A percentile compares a stretch with the other conserved stretches of the same genome.
phyloP scores from a whole-genome alignment of 106 monocot genomes.

The Dendrobium catenatum region DNA sequence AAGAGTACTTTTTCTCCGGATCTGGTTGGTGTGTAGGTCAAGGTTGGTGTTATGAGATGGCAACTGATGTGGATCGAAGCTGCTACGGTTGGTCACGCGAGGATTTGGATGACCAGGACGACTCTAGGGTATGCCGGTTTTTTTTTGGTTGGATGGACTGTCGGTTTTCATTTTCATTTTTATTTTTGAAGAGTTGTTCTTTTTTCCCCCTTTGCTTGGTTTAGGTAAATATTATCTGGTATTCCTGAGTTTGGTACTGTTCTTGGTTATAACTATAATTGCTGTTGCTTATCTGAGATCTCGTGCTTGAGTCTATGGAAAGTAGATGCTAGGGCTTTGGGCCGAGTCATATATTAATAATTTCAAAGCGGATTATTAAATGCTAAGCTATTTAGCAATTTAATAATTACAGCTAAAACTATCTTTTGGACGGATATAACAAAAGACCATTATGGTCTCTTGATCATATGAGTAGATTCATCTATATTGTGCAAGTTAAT shows the following conservation, averaged over 20 bases:
- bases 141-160: not conserved
- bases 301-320: not conserved
- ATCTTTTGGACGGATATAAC: too few species aligned
- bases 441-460: too few species aligned
- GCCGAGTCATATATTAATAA: too few species aligned
- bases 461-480: too few species aligned
- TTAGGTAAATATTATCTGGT: not conserved
- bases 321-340: too few species aligned
- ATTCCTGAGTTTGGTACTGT: not conserved
- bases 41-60: slow-evolving; percentile 19
- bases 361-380: too few species aligned
- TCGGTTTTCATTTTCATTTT: not conserved
- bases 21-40: not conserved
- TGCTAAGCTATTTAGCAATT: too few species aligned
- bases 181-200: not conserved
- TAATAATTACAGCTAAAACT: too few species aligned
- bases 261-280: not conserved
- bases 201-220: not conserved
- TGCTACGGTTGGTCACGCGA: slow-evolving; percentile 30
- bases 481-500: too few species aligned
- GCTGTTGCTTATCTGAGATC: not conserved
- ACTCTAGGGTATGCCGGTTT: slow-evolving; percentile 24
- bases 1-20: not conserved
- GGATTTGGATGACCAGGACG: slow-evolving; percentile 25
- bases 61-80: slow-evolving; percentile 36